Conservation (phyloP, 768 basidiomycete genomes). For the Tylopilus sp. region DNA sequence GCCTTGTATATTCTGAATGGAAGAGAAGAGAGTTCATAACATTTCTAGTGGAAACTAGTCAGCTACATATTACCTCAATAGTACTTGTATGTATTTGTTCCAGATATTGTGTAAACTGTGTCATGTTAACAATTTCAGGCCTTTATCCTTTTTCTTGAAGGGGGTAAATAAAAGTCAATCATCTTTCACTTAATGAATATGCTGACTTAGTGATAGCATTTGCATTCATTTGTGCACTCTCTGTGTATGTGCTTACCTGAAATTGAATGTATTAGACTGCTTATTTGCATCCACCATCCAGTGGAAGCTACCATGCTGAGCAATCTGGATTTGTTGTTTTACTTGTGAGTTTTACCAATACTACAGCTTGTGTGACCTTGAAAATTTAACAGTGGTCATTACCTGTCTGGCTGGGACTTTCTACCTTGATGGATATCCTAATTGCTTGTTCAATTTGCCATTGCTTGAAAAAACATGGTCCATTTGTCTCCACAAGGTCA, state of each 20-base stretch:
- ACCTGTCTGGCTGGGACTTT: slow-evolving; percentile 21
- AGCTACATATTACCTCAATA: neutral
- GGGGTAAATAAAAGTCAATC: slow-evolving; percentile 13
- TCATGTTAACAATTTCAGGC: slow-evolving; percentile 7
- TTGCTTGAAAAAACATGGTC: slow-evolving; percentile 8
- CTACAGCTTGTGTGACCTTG: neutral
- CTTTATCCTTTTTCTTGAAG: slow-evolving; percentile 18
- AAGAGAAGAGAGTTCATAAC: neutral
- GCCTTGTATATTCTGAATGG: neutral
- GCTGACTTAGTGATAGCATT: slow-evolving; percentile 15
- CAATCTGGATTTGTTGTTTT: neutral
- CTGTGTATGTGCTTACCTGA: slow-evolving; percentile 11
- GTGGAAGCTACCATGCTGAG: neutral
- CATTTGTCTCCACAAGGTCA: slow-evolving; percentile 13
- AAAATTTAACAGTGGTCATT: slow-evolving; percentile 16
- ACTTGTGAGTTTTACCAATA: neutral
- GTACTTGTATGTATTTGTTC: slow-evolving; percentile 17
- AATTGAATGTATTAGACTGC: neutral
- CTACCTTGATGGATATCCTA: slow-evolving; percentile 17
- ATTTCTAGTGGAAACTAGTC: slow-evolving; percentile 8
- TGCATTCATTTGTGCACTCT: slow-evolving; percentile 7
- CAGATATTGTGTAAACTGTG: neutral
- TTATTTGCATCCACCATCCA: neutral
- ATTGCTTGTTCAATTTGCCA: slow-evolving; percentile 21
- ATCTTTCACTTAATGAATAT: neutral